Percentiles rank a stretch among this genome's conserved stretches.
phyloP scores from a whole-genome alignment of 2,329 filamentous ascomycete species.

The Fusarium sp. region DNA sequence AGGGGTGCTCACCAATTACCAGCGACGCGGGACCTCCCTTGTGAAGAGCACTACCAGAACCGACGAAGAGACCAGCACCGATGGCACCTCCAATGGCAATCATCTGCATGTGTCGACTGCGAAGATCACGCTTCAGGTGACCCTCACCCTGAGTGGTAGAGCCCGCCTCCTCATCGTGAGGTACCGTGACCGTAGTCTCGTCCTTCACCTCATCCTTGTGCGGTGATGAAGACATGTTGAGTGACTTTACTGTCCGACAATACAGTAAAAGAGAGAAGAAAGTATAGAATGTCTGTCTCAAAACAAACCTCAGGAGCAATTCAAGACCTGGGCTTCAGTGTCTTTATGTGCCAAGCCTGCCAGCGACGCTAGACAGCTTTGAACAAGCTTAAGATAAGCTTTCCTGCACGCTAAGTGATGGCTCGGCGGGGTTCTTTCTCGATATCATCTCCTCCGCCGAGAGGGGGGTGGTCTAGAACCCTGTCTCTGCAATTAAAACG shows the following conservation, averaged over 20 bases:
- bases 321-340: background rate
- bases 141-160: constrained; percentile 11
- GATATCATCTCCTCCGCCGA: constrained; percentile 22
- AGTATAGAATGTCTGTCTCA: background rate
- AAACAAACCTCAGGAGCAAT: background rate
- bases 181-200: constrained; percentile 12
- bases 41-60: constrained; percentile 77
- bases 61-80: constrained; percentile 88
- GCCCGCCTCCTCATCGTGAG: constrained; percentile 33
- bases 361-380: background rate
- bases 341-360: constrained; percentile 18
- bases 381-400: constrained; percentile 35
- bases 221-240: constrained; percentile 22
- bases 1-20: constrained; percentile 69
- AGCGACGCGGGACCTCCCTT: constrained; percentile 81
- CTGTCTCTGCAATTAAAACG: background rate
- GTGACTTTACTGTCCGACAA: background rate
- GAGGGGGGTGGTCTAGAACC: constrained; percentile 23
- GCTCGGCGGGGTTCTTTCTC: constrained; percentile 13
- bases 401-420: constrained; percentile 3
- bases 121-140: constrained; percentile 69
- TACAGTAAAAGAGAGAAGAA: background rate
- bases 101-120: constrained; percentile 92
- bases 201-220: constrained; percentile 30
- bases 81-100: constrained; percentile 78